phyloP scores from a whole-genome alignment of 352 stramenopile species.

The Pythium brassicae region DNA sequence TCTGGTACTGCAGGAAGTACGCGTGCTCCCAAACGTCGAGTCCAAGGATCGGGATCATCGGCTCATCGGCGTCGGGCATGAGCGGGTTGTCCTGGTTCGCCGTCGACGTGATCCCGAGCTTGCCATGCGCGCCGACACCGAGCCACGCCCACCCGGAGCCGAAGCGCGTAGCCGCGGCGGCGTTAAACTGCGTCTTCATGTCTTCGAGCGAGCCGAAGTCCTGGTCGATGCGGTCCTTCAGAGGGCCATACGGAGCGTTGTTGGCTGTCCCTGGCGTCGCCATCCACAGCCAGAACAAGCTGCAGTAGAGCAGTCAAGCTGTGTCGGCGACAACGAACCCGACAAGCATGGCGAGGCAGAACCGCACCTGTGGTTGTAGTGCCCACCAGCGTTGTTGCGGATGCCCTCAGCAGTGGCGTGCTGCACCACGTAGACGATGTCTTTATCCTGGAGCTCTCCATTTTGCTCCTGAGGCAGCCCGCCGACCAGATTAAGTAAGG shows the following conservation, averaged over 20 bases:
- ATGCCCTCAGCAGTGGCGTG: constrained; percentile 62
- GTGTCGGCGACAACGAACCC: not conserved
- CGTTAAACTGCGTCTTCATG: constrained; percentile 89
- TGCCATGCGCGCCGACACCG: constrained; percentile 79
- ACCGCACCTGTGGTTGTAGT: constrained; percentile 78
- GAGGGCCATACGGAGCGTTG: constrained; percentile 64
- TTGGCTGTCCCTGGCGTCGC: constrained; percentile 65
- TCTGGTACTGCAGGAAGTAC: constrained; percentile 98
- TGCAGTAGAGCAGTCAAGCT: constrained; percentile 4
- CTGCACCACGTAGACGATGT: constrained; percentile 76
- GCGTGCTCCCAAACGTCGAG: constrained; percentile 96
- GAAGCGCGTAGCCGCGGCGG: constrained; percentile 82
- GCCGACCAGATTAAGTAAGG: not conserved
- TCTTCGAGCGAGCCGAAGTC: constrained; percentile 90
- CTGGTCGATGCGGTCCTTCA: constrained; percentile 85
- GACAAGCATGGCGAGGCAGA: no score
- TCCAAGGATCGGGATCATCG: constrained; percentile 92
- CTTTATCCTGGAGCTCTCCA: constrained; percentile 63
- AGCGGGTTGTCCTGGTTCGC: constrained; percentile 94
- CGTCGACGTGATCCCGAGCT: constrained; percentile 93
- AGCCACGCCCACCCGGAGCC: constrained; percentile 91
- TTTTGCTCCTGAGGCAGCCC: constrained; percentile 48
- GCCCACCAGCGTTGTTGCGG: constrained; percentile 81
- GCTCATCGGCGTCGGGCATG: constrained; percentile 68
- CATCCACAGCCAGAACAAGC: constrained; percentile 94